These are phyloP conservation scores for Hamigera avellanea DNA, from an alignment of 495 filamentous ascomycete species.

Conservation along the genomic window DNA sequence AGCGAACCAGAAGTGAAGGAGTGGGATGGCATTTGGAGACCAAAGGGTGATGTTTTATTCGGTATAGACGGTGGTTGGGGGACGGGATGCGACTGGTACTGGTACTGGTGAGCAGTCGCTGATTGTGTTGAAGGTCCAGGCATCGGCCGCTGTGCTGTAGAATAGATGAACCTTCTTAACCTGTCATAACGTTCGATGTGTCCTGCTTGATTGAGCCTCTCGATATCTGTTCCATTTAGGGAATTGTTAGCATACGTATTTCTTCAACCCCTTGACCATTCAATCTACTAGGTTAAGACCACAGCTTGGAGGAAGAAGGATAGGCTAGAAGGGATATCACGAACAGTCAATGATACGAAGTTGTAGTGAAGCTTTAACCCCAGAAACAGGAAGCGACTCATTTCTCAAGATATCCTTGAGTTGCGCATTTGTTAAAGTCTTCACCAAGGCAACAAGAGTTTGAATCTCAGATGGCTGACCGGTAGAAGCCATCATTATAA, in stretches of 20 bases:
- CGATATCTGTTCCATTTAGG: slow-evolving; percentile 18
- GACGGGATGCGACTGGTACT: slow-evolving; percentile 15
- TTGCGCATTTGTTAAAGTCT: slow-evolving; percentile 54
- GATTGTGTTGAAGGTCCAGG: slow-evolving; percentile 16
- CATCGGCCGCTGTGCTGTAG: slow-evolving; percentile 15
- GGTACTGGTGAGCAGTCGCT: slow-evolving; percentile 10
- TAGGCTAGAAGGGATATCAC: slow-evolving; percentile 19
- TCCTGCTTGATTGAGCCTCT: slow-evolving; percentile 21
- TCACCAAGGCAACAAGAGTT: slow-evolving; percentile 34
- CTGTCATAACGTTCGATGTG: slow-evolving; percentile 21
- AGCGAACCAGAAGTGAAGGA: slow-evolving; percentile 22
- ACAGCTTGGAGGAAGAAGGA: neutral
- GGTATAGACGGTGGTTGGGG: slow-evolving; percentile 14
- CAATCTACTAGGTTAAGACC: neutral
- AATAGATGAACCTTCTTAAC: slow-evolving; percentile 20
- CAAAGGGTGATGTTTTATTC: slow-evolving; percentile 15
- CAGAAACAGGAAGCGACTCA: slow-evolving; percentile 60
- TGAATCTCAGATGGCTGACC: slow-evolving; percentile 24
- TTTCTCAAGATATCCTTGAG: slow-evolving; percentile 61
- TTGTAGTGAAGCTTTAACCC: slow-evolving; percentile 73
- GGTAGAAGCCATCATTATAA: slow-evolving; percentile 34
- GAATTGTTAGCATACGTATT: neutral
- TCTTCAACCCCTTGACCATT: too few species aligned
- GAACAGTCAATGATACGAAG: slow-evolving; percentile 62
- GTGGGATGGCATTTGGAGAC: slow-evolving; percentile 19